Base-by-base conservation (phyloP, 78 protist species). In the Chrysochromulina tobinii region DNA sequence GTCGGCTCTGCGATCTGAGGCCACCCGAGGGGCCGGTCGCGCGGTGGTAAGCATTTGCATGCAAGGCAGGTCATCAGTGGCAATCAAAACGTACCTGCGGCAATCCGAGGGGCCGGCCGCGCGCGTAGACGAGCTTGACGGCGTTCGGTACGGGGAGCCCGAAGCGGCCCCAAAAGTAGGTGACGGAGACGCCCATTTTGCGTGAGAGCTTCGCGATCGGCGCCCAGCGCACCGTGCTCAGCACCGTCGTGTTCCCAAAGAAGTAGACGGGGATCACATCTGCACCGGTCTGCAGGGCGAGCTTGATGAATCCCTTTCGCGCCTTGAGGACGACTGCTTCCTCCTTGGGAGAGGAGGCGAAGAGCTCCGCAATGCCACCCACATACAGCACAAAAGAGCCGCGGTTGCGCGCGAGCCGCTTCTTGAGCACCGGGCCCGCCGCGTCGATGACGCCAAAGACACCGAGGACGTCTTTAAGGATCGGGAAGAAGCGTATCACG, bases 271-370 rank as follows among this genome's bases (percentile, higher is more conserved):
- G 85, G 21, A 77, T 12, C 38, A 77, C 85, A n/a, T 77, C 85
- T 1, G 61, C 85, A 25, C 85, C 85, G 3, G 85, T 53, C 21
- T 8, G 58, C 61, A 77, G 55, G 48, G 61, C 85, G 21, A 77
- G 57, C 59, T 77, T 77, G 85, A 77, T 77, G 85, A 75, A 75
- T 54, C 83, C 83, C 57, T 75, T 75, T 2, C 83, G 64, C 64
- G 7, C 12, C 64, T 59, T 59, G 23, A 59, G 69, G 69, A 15
- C 7, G 64, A 59, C 64, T 12, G 64, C 64, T 12, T 59, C 64
- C 14, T 57, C 58, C 83, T 50, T 50, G 8, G 85, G 48, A 1
- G 61, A 53, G 48, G 61, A 23, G 27, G 3, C 21, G 85, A 77
- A 77, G 61, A 77, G 85, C 85, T 77, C 85, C 3, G 85, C 85